Evolutionary conservation across 768 basidiomycete species (phyloP).

Genomic region (Filobasidium floriforme): DNA sequence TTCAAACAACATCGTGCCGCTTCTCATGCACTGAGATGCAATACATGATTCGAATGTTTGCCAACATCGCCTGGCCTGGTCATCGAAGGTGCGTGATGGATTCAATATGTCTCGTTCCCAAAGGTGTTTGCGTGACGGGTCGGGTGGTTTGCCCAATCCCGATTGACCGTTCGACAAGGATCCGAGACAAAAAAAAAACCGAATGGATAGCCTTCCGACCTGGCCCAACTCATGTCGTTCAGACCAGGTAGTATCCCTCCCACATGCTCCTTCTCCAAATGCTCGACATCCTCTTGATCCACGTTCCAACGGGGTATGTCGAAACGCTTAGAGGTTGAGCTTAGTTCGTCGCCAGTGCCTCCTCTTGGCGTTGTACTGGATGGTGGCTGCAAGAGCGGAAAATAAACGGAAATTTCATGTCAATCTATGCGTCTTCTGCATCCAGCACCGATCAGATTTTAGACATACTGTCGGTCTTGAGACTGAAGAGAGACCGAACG

Average conservation of each 20-base stretch:
- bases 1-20: no score
- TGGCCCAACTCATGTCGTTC: not conserved
- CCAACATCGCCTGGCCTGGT: no score
- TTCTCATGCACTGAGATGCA: no score
- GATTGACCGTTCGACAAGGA: not conserved
- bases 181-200: not conserved
- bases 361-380: slow-evolving; percentile 58
- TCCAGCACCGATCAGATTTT: not conserved
- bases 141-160: not conserved
- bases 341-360: slow-evolving; percentile 99
- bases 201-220: not conserved
- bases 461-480: slow-evolving; percentile 92
- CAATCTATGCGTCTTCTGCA: not conserved
- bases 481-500: slow-evolving; percentile 19
- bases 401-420: slow-evolving; percentile 9
- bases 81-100: not conserved
- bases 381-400: slow-evolving; percentile 12
- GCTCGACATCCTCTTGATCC: slow-evolving; percentile 1
- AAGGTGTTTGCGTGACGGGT: not conserved
- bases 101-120: slow-evolving; percentile 1
- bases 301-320: slow-evolving; percentile 40
- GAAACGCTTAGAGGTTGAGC: slow-evolving; percentile 75
- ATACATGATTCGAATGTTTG: no score
- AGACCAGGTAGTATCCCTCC: slow-evolving; percentile 1
- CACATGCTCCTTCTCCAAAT: slow-evolving; percentile 1